These are phyloP conservation scores for Hyphodiscus hymeniophilus DNA, from an alignment of 495 filamentous ascomycete species.

Conservation along the genomic window DNA sequence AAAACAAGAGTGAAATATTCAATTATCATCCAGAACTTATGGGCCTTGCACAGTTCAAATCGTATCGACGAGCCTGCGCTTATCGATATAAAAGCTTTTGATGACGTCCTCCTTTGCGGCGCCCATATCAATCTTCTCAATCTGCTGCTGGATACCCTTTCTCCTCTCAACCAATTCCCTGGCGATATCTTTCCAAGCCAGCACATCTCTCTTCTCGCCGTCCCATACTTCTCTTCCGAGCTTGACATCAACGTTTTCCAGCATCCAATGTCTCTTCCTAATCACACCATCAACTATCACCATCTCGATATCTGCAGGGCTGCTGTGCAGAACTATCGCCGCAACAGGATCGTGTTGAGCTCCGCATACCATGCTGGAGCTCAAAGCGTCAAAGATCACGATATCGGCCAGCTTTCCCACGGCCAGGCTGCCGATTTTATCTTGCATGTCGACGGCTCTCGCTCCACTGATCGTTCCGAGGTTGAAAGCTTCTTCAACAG, in stretches of 20 bases:
- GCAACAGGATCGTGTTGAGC: conserved; percentile 35
- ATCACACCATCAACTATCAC: conserved; percentile 40
- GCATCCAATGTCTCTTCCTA: conserved; percentile 28
- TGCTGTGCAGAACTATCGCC: conserved; percentile 37
- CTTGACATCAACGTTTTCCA: conserved; percentile 1
- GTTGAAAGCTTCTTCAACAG: conserved; percentile 39
- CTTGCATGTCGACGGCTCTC: conserved; percentile 33
- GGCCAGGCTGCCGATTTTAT: conserved; percentile 34
- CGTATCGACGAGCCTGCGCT: conserved; percentile 6
- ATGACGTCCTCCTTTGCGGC: conserved; percentile 1
- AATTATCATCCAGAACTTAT: too few species aligned
- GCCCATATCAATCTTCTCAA: neutral
- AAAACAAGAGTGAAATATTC: too few species aligned
- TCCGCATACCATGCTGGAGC: conserved; percentile 35
- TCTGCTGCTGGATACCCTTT: neutral
- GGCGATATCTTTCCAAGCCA: conserved; percentile 33
- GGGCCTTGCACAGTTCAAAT: neutral
- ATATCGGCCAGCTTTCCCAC: conserved; percentile 41
- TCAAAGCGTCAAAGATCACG: conserved; percentile 33
- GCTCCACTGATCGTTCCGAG: conserved; percentile 42
- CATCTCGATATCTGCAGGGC: conserved; percentile 35
- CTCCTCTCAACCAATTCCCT: conserved; percentile 2
- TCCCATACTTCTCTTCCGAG: conserved; percentile 3
- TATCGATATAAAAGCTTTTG: conserved; percentile 4
- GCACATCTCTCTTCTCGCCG: neutral